phyloP scores from a whole-genome alignment of 805 yeast species.

The Blastobotrys muscicola region DNA sequence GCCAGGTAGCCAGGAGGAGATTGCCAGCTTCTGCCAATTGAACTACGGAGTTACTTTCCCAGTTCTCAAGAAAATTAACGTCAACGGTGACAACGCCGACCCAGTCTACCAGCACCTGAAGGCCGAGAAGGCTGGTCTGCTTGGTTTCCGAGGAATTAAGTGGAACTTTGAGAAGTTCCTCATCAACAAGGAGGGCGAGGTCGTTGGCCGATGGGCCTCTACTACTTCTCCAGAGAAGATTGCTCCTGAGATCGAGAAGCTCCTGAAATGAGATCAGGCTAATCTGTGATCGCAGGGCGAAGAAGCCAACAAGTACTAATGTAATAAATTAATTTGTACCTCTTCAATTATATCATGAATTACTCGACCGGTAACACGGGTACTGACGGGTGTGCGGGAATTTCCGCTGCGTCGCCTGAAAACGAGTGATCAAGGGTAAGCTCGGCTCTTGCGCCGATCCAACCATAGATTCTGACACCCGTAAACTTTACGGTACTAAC shows the following conservation, averaged over 20 bases:
- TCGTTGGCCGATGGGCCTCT: conserved; percentile 54
- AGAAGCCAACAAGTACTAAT: background rate
- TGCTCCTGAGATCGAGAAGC: conserved; percentile 47
- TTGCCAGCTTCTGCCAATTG: conserved; percentile 58
- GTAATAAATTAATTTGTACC: background rate
- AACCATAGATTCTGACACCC: too few species aligned
- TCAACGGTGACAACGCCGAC: conserved; percentile 74
- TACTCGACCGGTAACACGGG: too few species aligned
- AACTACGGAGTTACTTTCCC: conserved; percentile 93
- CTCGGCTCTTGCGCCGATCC: too few species aligned
- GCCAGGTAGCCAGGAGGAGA: conserved; percentile 58
- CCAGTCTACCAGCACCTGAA: conserved; percentile 77
- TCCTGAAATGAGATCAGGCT: conserved; percentile 30
- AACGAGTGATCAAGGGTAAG: too few species aligned
- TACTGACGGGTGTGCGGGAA: too few species aligned
- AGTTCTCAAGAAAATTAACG: conserved; percentile 74
- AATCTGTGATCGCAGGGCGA: background rate
- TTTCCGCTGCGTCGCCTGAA: too few species aligned
- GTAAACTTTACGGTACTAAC: too few species aligned
- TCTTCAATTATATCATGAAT: too few species aligned
- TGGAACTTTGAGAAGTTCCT: conserved; percentile 80
- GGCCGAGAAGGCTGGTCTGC: conserved; percentile 43
- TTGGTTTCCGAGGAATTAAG: conserved; percentile 64
- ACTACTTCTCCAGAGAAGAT: conserved; percentile 56
- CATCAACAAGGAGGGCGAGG: conserved; percentile 47